Evolutionary conservation across 352 stramenopile genomes (phyloP).

Genomic region (Hyaloperonospora arabidopsidis): DNA sequence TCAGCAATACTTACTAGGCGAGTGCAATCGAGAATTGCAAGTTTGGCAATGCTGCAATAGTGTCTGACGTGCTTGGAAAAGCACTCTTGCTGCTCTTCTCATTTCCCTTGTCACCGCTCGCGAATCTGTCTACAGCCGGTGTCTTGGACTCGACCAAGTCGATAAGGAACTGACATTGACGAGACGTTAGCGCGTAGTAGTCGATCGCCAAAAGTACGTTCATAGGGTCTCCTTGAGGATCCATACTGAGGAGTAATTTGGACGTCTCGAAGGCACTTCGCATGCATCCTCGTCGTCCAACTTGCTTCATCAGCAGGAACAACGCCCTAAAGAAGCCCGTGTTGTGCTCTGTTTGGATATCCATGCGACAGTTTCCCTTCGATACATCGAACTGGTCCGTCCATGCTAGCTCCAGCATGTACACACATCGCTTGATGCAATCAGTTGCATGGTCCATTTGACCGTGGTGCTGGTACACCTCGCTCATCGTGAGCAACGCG

Average conservation of each 20-base stretch:
- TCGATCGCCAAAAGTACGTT: constrained; percentile 72
- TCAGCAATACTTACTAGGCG: constrained; percentile 39
- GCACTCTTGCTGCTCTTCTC: constrained; percentile 18
- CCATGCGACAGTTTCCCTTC: constrained; percentile 78
- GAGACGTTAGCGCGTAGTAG: constrained; percentile 75
- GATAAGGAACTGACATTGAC: constrained; percentile 74
- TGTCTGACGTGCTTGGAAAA: constrained; percentile 16
- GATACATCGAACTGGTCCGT: constrained; percentile 76
- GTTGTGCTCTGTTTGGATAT: constrained; percentile 72
- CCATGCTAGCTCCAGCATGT: constrained; percentile 75
- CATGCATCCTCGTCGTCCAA: constrained; percentile 71
- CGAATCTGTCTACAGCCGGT: constrained; percentile 47
- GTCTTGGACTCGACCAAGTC: constrained; percentile 54
- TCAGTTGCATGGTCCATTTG: constrained; percentile 81
- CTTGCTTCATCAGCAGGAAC: constrained; percentile 80
- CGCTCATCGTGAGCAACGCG: constrained; percentile 77
- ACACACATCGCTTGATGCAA: constrained; percentile 83
- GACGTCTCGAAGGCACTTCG: constrained; percentile 80
- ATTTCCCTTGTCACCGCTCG: constrained; percentile 7
- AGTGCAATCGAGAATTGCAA: constrained; percentile 72
- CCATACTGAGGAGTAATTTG: constrained; percentile 63
- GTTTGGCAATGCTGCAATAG: constrained; percentile 53
- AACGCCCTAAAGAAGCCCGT: constrained; percentile 65
- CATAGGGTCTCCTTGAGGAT: constrained; percentile 76
- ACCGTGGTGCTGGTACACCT: constrained; percentile 83